Evolutionary conservation across 2,329 filamentous ascomycete genomes (phyloP).

Genomic region (Paradendryphiella salina): DNA sequence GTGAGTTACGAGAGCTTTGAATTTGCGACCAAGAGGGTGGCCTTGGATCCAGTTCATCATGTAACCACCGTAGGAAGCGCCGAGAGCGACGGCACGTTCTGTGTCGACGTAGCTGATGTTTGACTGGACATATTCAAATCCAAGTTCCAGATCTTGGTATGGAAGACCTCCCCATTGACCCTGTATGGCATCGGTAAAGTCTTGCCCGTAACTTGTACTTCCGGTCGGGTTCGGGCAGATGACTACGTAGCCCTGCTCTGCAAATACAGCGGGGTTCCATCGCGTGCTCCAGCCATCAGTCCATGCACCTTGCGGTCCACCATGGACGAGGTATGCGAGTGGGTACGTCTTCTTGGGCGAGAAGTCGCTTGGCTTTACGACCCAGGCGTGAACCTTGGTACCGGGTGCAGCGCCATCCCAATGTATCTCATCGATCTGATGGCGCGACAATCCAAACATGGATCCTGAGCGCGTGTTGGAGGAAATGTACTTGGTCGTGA

Average conservation of each 20-base stretch:
- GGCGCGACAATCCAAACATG: slow-evolving; percentile 65
- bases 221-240: slow-evolving; percentile 83
- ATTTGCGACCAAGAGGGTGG: slow-evolving; percentile 76
- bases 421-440: slow-evolving; percentile 70
- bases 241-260: slow-evolving; percentile 84
- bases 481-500: slow-evolving; percentile 53
- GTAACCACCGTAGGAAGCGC: slow-evolving; percentile 58
- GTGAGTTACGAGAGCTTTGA: slow-evolving; percentile 86
- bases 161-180: slow-evolving; percentile 83
- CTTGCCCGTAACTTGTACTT: slow-evolving; percentile 79
- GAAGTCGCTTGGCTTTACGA: slow-evolving; percentile 67
- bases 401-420: slow-evolving; percentile 63
- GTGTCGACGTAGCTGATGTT: slow-evolving; percentile 71
- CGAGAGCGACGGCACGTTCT: slow-evolving; percentile 69
- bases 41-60: slow-evolving; percentile 84
- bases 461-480: slow-evolving; percentile 68
- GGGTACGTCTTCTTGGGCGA: slow-evolving; percentile 74
- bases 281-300: slow-evolving; percentile 75
- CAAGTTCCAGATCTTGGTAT: slow-evolving; percentile 78
- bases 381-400: slow-evolving; percentile 70
- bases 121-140: slow-evolving; percentile 72
- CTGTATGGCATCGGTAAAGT: slow-evolving; percentile 74
- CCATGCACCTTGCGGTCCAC: slow-evolving; percentile 80
- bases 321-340: slow-evolving; percentile 77
- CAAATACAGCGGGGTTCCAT: slow-evolving; percentile 86